phyloP scores from a whole-genome alignment of 2,329 filamentous ascomycete genomes.

The Trichoderma pleuroti region DNA sequence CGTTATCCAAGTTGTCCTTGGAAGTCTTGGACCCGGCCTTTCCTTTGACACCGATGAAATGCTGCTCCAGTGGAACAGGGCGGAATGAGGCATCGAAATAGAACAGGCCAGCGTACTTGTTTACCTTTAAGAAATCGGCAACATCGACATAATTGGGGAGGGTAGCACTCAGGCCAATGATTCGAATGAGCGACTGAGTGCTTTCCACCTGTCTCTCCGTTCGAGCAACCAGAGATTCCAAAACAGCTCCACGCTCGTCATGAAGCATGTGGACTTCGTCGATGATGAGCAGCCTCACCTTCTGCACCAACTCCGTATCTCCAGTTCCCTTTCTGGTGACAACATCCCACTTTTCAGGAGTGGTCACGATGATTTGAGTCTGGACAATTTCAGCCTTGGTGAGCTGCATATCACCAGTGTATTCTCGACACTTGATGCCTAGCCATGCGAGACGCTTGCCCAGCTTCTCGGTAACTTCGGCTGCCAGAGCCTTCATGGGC shows the following conservation, averaged over 20 bases:
- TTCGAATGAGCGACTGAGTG: slow-evolving; percentile 94
- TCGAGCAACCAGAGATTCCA: slow-evolving; percentile 91
- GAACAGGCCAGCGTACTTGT: slow-evolving; percentile 86
- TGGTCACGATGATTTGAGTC: slow-evolving; percentile 97
- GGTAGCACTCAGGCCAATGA: slow-evolving; percentile 91
- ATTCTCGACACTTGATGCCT: slow-evolving; percentile 84
- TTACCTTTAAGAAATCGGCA: slow-evolving; percentile 94
- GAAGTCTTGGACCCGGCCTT: slow-evolving; percentile 78
- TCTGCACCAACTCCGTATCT: slow-evolving; percentile 95
- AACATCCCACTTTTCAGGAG: slow-evolving; percentile 98
- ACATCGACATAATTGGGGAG: slow-evolving; percentile 96
- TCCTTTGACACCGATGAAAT: slow-evolving; percentile 94
- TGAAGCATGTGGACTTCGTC: slow-evolving; percentile 99
- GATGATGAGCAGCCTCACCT: slow-evolving; percentile 92
- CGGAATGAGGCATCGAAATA: slow-evolving; percentile 97
- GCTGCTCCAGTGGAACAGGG: slow-evolving; percentile 92
- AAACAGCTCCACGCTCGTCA: slow-evolving; percentile 90
- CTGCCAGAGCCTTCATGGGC: slow-evolving; percentile 96
- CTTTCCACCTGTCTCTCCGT: slow-evolving; percentile 97
- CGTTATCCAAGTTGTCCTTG: slow-evolving; percentile 81
- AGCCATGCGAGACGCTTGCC: slow-evolving; percentile 91
- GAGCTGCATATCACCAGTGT: slow-evolving; percentile 98
- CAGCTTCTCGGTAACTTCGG: slow-evolving; percentile 92
- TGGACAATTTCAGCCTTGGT: slow-evolving; percentile 94
- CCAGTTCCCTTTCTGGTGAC: slow-evolving; percentile 96